Base-by-base conservation (phyloP, 805 yeast species). In the Clavispora santaluciae region DNA sequence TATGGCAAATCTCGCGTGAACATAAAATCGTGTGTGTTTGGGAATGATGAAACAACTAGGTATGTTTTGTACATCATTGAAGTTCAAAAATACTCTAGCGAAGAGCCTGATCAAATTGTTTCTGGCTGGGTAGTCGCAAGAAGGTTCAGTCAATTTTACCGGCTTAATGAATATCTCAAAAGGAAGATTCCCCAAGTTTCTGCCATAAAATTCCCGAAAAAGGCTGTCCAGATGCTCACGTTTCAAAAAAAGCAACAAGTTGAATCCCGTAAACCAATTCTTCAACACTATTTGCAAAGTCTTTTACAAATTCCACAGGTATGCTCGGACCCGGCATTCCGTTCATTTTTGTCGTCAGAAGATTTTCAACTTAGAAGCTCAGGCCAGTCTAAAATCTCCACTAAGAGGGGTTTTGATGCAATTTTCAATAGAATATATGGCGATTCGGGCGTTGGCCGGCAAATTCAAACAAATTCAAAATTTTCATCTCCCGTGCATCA, bases 51-150 rank as follows among this genome's bases (percentile, higher is more conserved):
- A 33, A 44, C 36, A 18, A 28, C 43, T 11, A 41, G 40, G 5
- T 83, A 76, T 45, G 78, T 79, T 4, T 66, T 85, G 37, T 90
- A 90, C 60, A 73, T 87, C 22, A 82, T 91, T 22, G 88, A 83
- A 51, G 86, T 91, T 4, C 81, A 79, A 39, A 82, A 80, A 35
- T 57, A 54, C 35, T 56, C 64, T 54, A 59, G 57, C 33, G 62
- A 62, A 6, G 56, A 60, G 22, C 76, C 75, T 3, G 71, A 66
- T 3, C 57, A 64, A 6, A 70, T 73, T 5, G 67, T 76, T 2
- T 87, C 90, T 0, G 84, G 87, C 0, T 91, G 97, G 97, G 79
- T 86, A 39, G 85, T 89, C n/a, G 91, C 95, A 0, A 66, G 96
- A 50, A 68, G 98, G 42, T 90, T 81, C 55, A 86, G 86, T 51